These are phyloP conservation scores for Claviceps citrina DNA, from an alignment of 2,329 filamentous ascomycete species.

Conservation along the genomic window DNA sequence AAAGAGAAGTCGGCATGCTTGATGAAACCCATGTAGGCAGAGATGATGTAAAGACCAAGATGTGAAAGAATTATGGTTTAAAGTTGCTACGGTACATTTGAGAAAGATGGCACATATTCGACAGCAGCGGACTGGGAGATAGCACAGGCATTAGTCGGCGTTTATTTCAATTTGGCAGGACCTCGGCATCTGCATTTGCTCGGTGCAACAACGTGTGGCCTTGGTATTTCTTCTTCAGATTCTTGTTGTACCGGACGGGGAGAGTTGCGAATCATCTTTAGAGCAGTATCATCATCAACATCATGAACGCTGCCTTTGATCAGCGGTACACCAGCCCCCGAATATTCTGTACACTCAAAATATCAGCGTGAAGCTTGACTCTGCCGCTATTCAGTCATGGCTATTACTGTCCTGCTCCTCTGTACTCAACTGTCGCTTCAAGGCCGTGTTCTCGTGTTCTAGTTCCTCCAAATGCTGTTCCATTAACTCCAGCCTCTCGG, in stretches of 20 bases:
- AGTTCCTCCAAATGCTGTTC: constrained; percentile 35
- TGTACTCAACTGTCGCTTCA: constrained; percentile 11
- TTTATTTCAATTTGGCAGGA: constrained; percentile 15
- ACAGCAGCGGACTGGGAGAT: constrained; percentile 20
- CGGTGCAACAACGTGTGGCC: constrained; percentile 2
- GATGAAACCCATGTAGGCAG: constrained; percentile 7
- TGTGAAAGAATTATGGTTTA: constrained; percentile 4
- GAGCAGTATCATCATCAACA: neutral
- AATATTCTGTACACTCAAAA: neutral
- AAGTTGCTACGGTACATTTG: constrained; percentile 7
- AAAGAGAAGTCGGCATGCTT: constrained; percentile 36
- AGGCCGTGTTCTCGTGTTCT: constrained; percentile 28
- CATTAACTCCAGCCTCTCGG: constrained; percentile 45
- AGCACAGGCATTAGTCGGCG: constrained; percentile 23
- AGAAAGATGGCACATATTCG: constrained; percentile 14
- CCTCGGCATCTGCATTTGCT: constrained; percentile 13
- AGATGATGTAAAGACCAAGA: constrained; percentile 6
- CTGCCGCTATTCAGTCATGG: constrained; percentile 5
- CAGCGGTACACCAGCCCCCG: too few relatives aligned
- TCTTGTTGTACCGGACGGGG: neutral
- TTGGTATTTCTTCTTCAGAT: neutral
- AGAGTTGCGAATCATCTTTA: neutral
- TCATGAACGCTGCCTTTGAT: too few relatives aligned
- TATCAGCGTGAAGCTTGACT: neutral
- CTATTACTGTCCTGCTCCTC: constrained; percentile 6